phyloP scores from a whole-genome alignment of 805 yeast genomes.

The Ogataea salicorniae region DNA sequence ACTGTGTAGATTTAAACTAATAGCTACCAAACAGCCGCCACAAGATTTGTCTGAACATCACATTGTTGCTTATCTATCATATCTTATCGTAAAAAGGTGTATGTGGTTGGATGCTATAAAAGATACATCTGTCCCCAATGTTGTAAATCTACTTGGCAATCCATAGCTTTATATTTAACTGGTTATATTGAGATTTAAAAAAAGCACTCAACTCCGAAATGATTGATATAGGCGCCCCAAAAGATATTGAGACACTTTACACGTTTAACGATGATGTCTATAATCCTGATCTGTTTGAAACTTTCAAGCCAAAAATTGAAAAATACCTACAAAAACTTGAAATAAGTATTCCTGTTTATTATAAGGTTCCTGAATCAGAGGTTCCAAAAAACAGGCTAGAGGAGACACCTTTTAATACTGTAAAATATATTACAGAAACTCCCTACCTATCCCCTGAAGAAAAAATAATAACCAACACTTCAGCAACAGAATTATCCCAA shows the following conservation, averaged over 20 bases:
- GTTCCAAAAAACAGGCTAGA: slow-evolving; percentile 32
- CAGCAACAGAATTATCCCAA: slow-evolving; percentile 38
- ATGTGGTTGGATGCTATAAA: too few relatives aligned
- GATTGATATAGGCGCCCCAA: slow-evolving; percentile 25
- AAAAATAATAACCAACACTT: slow-evolving; percentile 37
- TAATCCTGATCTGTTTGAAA: slow-evolving; percentile 36
- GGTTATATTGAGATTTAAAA: too few relatives aligned
- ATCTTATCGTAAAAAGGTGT: too few relatives aligned
- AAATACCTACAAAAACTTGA: slow-evolving; percentile 32
- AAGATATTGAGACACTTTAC: slow-evolving; percentile 23
- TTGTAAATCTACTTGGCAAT: too few relatives aligned
- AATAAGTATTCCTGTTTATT: slow-evolving; percentile 21
- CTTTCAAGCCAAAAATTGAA: slow-evolving; percentile 44
- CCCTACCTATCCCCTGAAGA: slow-evolving; percentile 32
- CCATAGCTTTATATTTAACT: too few relatives aligned
- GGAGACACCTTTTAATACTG: slow-evolving; percentile 31
- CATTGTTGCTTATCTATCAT: too few relatives aligned
- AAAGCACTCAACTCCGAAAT: slow-evolving; percentile 1
- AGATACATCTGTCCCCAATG: too few relatives aligned
- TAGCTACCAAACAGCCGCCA: too few relatives aligned
- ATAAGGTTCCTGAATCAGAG: slow-evolving; percentile 27
- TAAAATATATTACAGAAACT: slow-evolving; percentile 32
- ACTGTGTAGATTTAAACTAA: too few relatives aligned
- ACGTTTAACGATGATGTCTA: slow-evolving; percentile 29
- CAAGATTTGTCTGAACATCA: too few relatives aligned